Evolutionary conservation across 1,284 basidiomycete genomes (phyloP), one percentile per base, ranked within the genome.

Genomic region (Ceratobasidium sp.): DNA sequence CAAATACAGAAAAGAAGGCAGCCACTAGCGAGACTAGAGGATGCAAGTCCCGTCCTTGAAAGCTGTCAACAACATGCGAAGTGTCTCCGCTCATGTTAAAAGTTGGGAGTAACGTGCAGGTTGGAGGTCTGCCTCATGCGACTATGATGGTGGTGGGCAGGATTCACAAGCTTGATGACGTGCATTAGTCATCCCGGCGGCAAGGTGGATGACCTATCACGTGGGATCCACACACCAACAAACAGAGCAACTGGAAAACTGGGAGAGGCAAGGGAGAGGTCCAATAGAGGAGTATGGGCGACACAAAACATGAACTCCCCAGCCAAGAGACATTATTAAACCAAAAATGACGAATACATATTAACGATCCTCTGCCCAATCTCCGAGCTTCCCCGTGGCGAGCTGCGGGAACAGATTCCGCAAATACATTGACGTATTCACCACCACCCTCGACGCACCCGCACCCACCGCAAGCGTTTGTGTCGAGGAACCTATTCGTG

Each of bases 1-100:
- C 80, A 74, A 94, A 88, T 24, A 92, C 92, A 87, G 91, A 92
- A 81, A 95, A 94, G 78, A 88, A 90, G 0, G 94, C 93, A n/a
- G 93, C 91, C 7, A 94, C 84, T 34, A 93, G 84, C 19, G 89
- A 89, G 63, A 95, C 86, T 64, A 94, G 83, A 14, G 92, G 92
- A 79, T 89, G 87, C 4, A 69, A 24, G 54, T 69, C 66, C 13
- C 37, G 37, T n/a, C 48, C 4, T 31, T 37, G 49, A 16, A 29
- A 48, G 2, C 39, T 53, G 31, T 69, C 66, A 8, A 5, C 66
- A 24, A 24, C 24, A 39, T n/a, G 37, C 14, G 66, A 6, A 8
- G 11, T 53, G 37, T 41, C 64, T 22, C 27, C 66, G 53, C 22
- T 46, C 66, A 69, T 69, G 14, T 56, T 39, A 68, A n/a, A 41